A percentile compares a stretch with the other conserved stretches of the same genome.
Conservation (phyloP, 2,329 filamentous ascomycete genomes). For the Arthroderma sp. region DNA sequence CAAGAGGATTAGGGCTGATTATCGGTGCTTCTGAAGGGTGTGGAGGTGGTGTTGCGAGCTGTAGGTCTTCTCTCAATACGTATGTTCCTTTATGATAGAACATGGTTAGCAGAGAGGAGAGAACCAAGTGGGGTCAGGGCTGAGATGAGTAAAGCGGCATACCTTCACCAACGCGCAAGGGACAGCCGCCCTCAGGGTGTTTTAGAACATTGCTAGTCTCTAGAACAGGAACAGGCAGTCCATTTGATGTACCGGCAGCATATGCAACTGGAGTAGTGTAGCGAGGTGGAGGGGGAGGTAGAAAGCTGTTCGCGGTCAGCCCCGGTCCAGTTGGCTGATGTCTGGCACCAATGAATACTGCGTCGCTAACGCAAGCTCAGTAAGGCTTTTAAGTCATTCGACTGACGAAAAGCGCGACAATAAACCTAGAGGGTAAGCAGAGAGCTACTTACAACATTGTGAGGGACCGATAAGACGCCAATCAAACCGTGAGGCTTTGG, state of each 20-base stretch:
- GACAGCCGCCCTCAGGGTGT: conserved; percentile 71
- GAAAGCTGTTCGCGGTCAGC: conserved; percentile 47
- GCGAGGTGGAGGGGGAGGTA: conserved; percentile 70
- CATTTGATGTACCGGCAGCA: conserved; percentile 57
- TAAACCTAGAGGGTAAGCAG: neutral
- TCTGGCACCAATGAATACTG: neutral
- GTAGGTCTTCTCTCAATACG: conserved; percentile 75
- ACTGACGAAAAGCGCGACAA: no score
- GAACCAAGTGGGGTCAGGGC: no score
- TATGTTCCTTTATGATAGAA: conserved; percentile 57
- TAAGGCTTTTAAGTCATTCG: neutral
- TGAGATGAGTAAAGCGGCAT: conserved; percentile 12
- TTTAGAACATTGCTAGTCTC: conserved; percentile 87
- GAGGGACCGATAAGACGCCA: neutral
- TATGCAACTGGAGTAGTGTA: conserved; percentile 64
- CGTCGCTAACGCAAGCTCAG: conserved; percentile 2
- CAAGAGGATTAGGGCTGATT: conserved; percentile 78
- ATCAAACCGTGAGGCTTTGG: no score
- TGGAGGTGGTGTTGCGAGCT: conserved; percentile 83
- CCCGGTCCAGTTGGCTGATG: neutral
- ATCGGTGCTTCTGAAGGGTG: conserved; percentile 88
- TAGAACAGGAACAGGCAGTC: conserved; percentile 59
- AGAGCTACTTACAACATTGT: conserved; percentile 2
- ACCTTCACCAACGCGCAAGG: conserved; percentile 91
- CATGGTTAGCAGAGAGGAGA: neutral